A percentile compares a stretch with the other conserved stretches of the same genome.
Conservation (phyloP, 1,139 yeast genomes). For the Diutina ranongensis region DNA sequence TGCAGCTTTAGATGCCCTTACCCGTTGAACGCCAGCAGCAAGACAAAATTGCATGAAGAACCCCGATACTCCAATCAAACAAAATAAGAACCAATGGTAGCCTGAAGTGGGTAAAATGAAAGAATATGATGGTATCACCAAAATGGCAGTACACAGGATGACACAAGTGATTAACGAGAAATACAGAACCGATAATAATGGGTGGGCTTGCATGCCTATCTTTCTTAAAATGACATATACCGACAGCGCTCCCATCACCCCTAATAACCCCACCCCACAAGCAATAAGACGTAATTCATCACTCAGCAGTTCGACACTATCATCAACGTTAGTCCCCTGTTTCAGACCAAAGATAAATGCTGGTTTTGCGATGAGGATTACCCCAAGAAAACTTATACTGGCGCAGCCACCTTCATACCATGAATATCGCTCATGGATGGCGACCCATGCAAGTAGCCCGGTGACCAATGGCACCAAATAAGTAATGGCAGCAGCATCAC, state of each 20-base stretch:
- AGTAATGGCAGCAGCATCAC: constrained; percentile 67
- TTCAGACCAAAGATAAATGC: constrained; percentile 50
- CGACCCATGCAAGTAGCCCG: constrained; percentile 58
- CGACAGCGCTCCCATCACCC: constrained; percentile 59
- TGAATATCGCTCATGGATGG: constrained; percentile 60
- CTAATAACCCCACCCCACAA: constrained; percentile 50
- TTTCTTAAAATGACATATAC: constrained; percentile 65
- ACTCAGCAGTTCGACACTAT: constrained; percentile 24
- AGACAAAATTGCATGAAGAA: constrained; percentile 69
- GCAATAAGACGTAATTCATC: constrained; percentile 41
- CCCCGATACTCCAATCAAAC: constrained; percentile 61
- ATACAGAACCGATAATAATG: constrained; percentile 66
- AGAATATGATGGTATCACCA: constrained; percentile 43
- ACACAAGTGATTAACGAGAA: constrained; percentile 54
- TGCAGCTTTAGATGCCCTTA: constrained; percentile 67
- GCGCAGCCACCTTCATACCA: constrained; percentile 60
- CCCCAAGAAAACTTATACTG: constrained; percentile 60
- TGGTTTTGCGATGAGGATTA: constrained; percentile 73
- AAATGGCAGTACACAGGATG: constrained; percentile 43
- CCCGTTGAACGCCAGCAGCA: constrained; percentile 79
- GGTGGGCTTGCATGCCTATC: constrained; percentile 72
- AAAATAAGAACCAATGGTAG: constrained; percentile 56
- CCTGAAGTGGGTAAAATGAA: constrained; percentile 49
- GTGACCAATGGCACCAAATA: constrained; percentile 72
- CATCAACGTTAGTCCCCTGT: constrained; percentile 17